Conservation (phyloP, 441 rosid genomes). For the Erodium moschatum region DNA sequence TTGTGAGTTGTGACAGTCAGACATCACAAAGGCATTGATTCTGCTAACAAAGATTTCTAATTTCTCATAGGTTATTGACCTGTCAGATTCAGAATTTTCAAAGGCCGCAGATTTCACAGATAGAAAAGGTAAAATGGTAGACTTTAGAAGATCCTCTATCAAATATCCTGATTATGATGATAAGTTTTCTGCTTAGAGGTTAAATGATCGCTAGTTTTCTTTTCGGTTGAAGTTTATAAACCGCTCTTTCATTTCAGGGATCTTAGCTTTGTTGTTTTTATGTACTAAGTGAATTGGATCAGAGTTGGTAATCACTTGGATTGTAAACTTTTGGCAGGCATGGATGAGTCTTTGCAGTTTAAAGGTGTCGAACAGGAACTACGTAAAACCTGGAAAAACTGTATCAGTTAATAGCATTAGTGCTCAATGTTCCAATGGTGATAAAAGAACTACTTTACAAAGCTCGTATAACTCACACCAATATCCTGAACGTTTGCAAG, state of each 20-base stretch:
- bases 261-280: not conserved
- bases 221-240: not conserved
- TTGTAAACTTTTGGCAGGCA: conserved; percentile 48
- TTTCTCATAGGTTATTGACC: conserved; percentile 37
- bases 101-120: conserved; percentile 37
- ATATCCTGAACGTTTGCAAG: conserved; percentile 22
- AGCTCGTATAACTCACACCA: conserved; percentile 28
- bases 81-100: conserved; percentile 41
- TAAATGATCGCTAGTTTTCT: not conserved
- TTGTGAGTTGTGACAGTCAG: conserved; percentile 12
- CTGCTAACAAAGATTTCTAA: conserved; percentile 15
- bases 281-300: not conserved
- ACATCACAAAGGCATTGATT: conserved; percentile 10
- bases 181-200: not conserved
- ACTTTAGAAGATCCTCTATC: not conserved
- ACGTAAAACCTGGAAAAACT: conserved; percentile 66
- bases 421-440: conserved; percentile 25
- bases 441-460: conserved; percentile 29
- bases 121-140: conserved; percentile 45
- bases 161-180: not conserved
- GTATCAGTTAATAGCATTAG: conserved; percentile 32
- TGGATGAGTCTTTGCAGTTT: conserved; percentile 75
- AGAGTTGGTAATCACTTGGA: not conserved
- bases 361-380: conserved; percentile 44
- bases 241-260: not conserved